Base-by-base conservation (phyloP, 106 monocot genomes). In the Apostasia ramifera region DNA sequence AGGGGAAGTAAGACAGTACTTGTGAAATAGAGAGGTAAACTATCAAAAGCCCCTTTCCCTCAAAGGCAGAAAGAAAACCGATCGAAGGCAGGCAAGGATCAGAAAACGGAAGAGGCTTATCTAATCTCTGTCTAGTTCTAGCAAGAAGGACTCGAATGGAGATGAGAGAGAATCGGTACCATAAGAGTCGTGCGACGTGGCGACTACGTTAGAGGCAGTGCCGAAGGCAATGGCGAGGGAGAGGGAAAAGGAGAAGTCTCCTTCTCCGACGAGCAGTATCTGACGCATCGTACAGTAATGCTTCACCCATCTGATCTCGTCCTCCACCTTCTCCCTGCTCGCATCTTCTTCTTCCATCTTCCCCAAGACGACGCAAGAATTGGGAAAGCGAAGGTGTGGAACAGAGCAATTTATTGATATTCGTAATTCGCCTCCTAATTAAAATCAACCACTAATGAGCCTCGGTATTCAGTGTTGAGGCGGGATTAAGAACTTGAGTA, bases 211-310 rank as follows among this genome's bases (percentile, higher is more conserved):
- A 44, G 63, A 40, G 42, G 79, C 88, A n/a, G 81, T 79, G 46
- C 79, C 61, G 53, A 88, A 88, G 14, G 79, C 45, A 39, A 7
- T 63, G 48, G 88, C 88, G n/a, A 88, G 79, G 40, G 72, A 76
- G 39, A 72, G 68, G 26, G 84, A 81, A 62, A 85, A 88, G 11
- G 88, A 88, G 73, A 88, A 88, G 70, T 88, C 84, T 1, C 88
- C 88, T 3, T 85, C 85, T 5, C 88, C 88, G 11, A 88, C 81
- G 4, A 82, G 45, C n/a, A 85, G 50, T 5, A 88, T 88, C 53
- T 73, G 50, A 1, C 81, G 84, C 40, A 8, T 0, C 8, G 79
- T 76, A 0, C 61, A 79, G 71, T 85, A 84, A 53, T 88, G 81
- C 7, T 57, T 70, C 39, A 53, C 6, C 84, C 84, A 81, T 66